Evolutionary conservation across 805 yeast genomes (phyloP).

Genomic region (Lachancea quebecensis): DNA sequence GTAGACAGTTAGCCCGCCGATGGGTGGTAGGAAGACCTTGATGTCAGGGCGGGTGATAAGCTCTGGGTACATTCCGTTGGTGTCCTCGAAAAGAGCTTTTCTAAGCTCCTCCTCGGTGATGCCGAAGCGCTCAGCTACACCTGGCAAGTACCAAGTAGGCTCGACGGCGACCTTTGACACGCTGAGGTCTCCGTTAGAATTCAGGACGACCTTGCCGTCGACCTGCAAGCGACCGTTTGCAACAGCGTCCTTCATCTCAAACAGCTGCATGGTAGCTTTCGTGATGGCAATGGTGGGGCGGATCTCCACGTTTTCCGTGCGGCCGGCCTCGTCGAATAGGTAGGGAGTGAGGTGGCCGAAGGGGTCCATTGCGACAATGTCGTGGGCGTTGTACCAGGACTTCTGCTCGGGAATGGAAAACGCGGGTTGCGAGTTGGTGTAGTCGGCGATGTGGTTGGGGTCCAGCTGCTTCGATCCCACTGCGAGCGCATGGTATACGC

Average conservation of each 20-base stretch:
- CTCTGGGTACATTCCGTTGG: conserved; percentile 68
- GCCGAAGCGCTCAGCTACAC: conserved; percentile 57
- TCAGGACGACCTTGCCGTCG: conserved; percentile 56
- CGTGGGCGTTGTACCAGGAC: conserved; percentile 49
- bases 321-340: conserved; percentile 41
- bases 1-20: conserved; percentile 61
- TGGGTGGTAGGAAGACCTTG: conserved; percentile 60
- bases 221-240: conserved; percentile 45
- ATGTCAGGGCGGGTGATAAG: conserved; percentile 61
- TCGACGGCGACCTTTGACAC: conserved; percentile 62
- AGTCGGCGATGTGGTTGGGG: conserved; percentile 47
- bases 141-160: conserved; percentile 67
- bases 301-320: conserved; percentile 45
- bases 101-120: conserved; percentile 50
- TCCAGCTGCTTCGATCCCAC: conserved; percentile 54
- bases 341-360: conserved; percentile 63
- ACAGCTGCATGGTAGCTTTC: conserved; percentile 55
- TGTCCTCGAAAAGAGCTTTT: conserved; percentile 57
- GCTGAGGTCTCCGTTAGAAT: conserved; percentile 52
- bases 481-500: conserved; percentile 59
- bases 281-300: conserved; percentile 63
- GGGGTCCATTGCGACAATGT: conserved; percentile 61
- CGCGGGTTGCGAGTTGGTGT: conserved; percentile 58
- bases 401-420: conserved; percentile 46
- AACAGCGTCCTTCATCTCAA: conserved; percentile 53